Evolutionary conservation across 805 yeast species (phyloP), one percentile per base, ranked within the genome.

Genomic region (Wickerhamiella parazyma): DNA sequence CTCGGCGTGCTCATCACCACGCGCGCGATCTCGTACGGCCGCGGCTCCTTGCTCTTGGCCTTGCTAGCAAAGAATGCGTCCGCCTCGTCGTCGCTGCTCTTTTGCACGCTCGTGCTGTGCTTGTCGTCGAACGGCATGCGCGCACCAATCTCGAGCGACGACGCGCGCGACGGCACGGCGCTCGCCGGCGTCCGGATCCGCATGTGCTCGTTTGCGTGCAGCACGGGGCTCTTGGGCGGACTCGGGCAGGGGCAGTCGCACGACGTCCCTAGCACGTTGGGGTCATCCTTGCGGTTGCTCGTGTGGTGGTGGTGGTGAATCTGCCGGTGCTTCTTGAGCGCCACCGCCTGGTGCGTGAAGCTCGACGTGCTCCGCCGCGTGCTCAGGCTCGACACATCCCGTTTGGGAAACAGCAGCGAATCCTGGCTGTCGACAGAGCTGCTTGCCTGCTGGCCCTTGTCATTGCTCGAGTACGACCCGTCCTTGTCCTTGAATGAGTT

Each of bases 121-220:
- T 41, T 42, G 11, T 43, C 41, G 9, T 44, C 47, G 44, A 56
- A 56, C 5, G 58, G 56, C 42, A 53, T 42, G 14, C 53, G 52
- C 18, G 55, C 49, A 20, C 64, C 64, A 37, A 60, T 60, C 34
- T 55, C 62, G n/a, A 48, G 50, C 9, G 54, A 50, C 31, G 49
- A 40, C 12, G 44, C 45, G 31, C 51, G 51, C 24, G 45, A 29
- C n/a, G 58, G 51, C 33, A 53, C 51, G 7, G 60, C 55, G 19
- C 56, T 44, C 9, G 61, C 63, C 7, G 64, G 64, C 21, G 59
- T 58, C 42, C 57, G 56, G 38, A 60, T 59, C 11, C 62, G 55
- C 36, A 49, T 50, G 36, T 54, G 55, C 46, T 58, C 60, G 47
- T 57, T 53, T 11, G 56, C 42, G 17, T 50, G 51, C 28, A 48